Percentiles rank a stretch among this genome's conserved stretches.
Conservation (phyloP, 2,329 filamentous ascomycete genomes). For the Uncinocarpus reesii region DNA sequence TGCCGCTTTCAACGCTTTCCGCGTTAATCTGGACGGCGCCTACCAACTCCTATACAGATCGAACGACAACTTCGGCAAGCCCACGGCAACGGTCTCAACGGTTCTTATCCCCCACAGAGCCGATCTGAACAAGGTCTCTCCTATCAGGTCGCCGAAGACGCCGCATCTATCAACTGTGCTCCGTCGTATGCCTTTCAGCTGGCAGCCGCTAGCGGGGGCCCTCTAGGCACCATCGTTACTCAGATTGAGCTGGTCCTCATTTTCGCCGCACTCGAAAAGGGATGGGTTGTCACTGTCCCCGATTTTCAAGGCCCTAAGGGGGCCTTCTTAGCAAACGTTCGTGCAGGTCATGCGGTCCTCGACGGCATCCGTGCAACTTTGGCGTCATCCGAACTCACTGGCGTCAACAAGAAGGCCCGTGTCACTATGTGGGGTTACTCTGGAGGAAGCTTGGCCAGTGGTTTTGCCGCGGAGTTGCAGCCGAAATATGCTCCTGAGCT, state of each 20-base stretch:
- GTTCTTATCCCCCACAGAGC: slow-evolving; percentile 31
- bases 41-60: slow-evolving; percentile 37
- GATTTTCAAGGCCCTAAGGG: slow-evolving; percentile 40
- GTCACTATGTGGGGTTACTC: slow-evolving; percentile 48
- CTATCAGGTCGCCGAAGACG: slow-evolving; percentile 33
- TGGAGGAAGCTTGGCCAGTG: slow-evolving; percentile 43
- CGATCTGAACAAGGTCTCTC: slow-evolving; percentile 31
- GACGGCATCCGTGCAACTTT: slow-evolving; percentile 38
- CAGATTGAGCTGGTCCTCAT: slow-evolving; percentile 29
- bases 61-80: slow-evolving; percentile 28
- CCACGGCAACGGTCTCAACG: slow-evolving; percentile 33
- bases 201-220: slow-evolving; percentile 33
- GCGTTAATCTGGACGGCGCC: slow-evolving; percentile 19
- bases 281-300: slow-evolving; percentile 41
- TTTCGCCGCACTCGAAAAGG: slow-evolving; percentile 30
- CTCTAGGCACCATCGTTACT: slow-evolving; percentile 25
- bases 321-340: slow-evolving; percentile 34
- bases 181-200: slow-evolving; percentile 26
- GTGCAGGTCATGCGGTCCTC: slow-evolving; percentile 37
- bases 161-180: slow-evolving; percentile 22
- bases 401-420: slow-evolving; percentile 25
- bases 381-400: slow-evolving; percentile 22
- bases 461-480: slow-evolving; percentile 44
- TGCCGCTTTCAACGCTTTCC: slow-evolving; percentile 19
- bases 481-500: slow-evolving; percentile 44